Base-by-base conservation (phyloP, 768 basidiomycete species). In the Boletus reticuloceps region DNA sequence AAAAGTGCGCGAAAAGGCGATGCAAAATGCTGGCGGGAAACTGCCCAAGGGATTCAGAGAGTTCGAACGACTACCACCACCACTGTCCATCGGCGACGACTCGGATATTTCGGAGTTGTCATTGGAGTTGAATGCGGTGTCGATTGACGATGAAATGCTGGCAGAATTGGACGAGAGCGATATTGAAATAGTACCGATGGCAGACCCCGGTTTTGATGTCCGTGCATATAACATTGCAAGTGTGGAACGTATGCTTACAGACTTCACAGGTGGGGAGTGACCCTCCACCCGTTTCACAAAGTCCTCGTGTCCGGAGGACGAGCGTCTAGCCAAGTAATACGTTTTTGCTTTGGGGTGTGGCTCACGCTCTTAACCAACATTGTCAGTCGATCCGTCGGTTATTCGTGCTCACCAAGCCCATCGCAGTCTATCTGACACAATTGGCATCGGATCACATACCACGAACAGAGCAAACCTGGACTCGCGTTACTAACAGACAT, bases 251-350 rank as follows among this genome's bases (percentile, higher is more conserved):
- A 45, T 58, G 58, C 65, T 65, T 62, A 63, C 58, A 42, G 11
- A 45, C 60, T 57, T 66, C 61, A 58, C 25, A 90, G 63, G 75
- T 85, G 50, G 81, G 80, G 56, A 74, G 80, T 61, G 82, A 85
- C 55, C 82, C 83, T 63, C 81, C 82, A 44, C 77, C 83, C 29
- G 71, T 78, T 59, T 73, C 80, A 50, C 75, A 78, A 54, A 83
- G 86, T 41, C 80, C 94, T 51, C 96, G 98, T 73, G 84, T 95
- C 34, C 85, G 96, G 63, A 82, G 96, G 72, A 97, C 94, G 79
- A 95, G 93, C 65, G 94, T 96, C 45, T 79, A 98, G 58, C 95
- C 94, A 75, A 88, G 91, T 91, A 70, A 61, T 56, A 53, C 42
- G n/a, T n/a, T n/a, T n/a, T n/a, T n/a, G n/a, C n/a, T n/a, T n/a